Base-by-base conservation (phyloP, 495 filamentous ascomycete genomes). In the Penicillium samsonianum region DNA sequence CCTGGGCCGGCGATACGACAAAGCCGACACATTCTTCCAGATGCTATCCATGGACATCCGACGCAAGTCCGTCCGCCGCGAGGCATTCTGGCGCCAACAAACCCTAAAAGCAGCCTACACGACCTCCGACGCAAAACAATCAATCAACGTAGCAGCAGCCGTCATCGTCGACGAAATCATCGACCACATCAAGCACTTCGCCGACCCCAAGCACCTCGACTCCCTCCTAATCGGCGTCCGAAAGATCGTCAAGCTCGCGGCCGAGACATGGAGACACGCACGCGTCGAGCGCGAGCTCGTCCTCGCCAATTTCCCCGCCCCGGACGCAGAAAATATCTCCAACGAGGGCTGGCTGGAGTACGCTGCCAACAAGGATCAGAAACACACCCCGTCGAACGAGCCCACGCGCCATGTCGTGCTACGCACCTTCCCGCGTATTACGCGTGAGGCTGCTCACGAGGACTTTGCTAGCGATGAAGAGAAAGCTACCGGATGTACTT, bases 61-160 rank as follows among this genome's bases (percentile, higher is more conserved):
- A 17, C 78, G 80, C 38, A 86, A 86, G 62, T 84, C 81, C 44
- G 81, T 80, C 43, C 76, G 82, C 17, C 82, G 82, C 31, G 84
- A 87, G 62, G 82, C 84, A 2, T 79, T 85, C 61, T 87, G 84
- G 84, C 72, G 84, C 20, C 83, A 86, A 54, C 82, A 85, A 46
- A 87, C 84, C 14, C 78, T 87, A 25, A 80, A 84, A 58, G 84
- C 84, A 17, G 83, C 82, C 17, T 87, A 85, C 71, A 85, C 84
- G 5, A 79, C 81, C 43, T 82, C 78, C 3, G 82, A 81, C 57
- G 83, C 84, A 9, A 87, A 87, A 63, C 76, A 81, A 60, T 80
- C 79, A 16, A 85, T 84, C 60, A 83, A 83, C 45, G 76, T 83
- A n/a, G 81, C 79, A 5, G 84, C 84, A 0, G 76, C 79, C 5